These are phyloP conservation scores for Fonsecaea nubica DNA, from an alignment of 2,329 filamentous ascomycete species.

Conservation along the genomic window DNA sequence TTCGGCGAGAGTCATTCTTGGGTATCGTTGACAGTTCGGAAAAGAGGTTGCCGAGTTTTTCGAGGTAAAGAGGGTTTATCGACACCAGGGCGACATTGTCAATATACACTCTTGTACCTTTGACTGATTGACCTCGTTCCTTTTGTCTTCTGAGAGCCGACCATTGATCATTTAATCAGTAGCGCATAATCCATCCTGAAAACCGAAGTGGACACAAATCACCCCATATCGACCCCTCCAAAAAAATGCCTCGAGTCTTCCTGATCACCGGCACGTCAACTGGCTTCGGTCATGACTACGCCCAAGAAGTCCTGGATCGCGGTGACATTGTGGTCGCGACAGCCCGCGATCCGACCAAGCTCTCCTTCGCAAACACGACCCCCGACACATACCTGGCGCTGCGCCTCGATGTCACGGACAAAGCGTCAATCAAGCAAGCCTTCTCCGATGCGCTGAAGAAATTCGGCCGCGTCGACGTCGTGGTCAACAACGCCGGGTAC, in stretches of 20 bases:
- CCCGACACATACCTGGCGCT: conserved; percentile 55
- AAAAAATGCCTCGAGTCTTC: conserved; percentile 37
- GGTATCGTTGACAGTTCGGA: background rate
- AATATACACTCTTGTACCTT: background rate
- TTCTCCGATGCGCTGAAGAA: conserved; percentile 52
- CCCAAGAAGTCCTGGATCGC: conserved; percentile 47
- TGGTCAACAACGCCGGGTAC: conserved; percentile 68
- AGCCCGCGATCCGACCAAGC: conserved; percentile 45
- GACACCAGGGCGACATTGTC: background rate
- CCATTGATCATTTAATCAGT: background rate
- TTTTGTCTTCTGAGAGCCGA: background rate
- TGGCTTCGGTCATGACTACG: conserved; percentile 51
- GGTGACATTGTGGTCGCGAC: conserved; percentile 55
- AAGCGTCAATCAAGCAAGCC: conserved; percentile 52
- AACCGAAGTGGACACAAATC: background rate
- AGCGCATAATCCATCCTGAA: background rate
- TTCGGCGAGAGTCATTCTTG: background rate
- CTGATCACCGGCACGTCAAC: conserved; percentile 55
- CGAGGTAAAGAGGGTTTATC: background rate
- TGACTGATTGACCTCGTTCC: background rate
- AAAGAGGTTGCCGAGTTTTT: background rate
- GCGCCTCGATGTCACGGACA: conserved; percentile 60
- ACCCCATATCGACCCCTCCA: background rate
- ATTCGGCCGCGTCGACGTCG: conserved; percentile 64
- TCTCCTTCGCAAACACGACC: conserved; percentile 32